These are phyloP conservation scores for Psilocybe cubensis DNA, from an alignment of 768 basidiomycete genomes.

Conservation along the genomic window DNA sequence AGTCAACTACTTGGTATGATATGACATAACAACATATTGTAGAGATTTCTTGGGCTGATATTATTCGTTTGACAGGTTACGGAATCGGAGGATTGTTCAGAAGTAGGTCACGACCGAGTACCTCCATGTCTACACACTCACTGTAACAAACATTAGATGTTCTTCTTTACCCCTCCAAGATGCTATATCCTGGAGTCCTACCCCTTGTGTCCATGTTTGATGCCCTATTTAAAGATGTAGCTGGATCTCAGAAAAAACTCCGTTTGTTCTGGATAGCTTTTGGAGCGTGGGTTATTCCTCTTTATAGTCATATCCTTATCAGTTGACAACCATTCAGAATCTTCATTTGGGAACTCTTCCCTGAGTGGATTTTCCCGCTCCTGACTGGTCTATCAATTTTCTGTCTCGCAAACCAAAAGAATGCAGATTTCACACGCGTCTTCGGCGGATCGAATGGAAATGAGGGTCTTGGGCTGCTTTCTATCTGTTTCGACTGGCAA, in stretches of 20 bases:
- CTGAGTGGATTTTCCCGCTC: slow-evolving; percentile 63
- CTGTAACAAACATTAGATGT: slow-evolving; percentile 30
- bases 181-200: slow-evolving; percentile 51
- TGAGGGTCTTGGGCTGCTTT: slow-evolving; percentile 64
- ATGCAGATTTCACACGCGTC: slow-evolving; percentile 52
- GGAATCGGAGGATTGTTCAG: slow-evolving; percentile 59
- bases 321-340: slow-evolving; percentile 32
- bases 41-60: not conserved
- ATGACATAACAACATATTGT: not conserved
- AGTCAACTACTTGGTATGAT: slow-evolving; percentile 37
- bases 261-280: slow-evolving; percentile 54
- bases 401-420: slow-evolving; percentile 56
- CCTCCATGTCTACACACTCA: not conserved
- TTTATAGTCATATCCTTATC: not conserved
- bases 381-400: slow-evolving; percentile 59
- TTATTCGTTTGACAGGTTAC: slow-evolving; percentile 40
- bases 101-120: slow-evolving; percentile 31
- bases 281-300: slow-evolving; percentile 33
- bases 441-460: slow-evolving; percentile 71
- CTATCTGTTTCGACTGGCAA: slow-evolving; percentile 66
- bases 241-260: slow-evolving; percentile 41
- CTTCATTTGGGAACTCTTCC: slow-evolving; percentile 53
- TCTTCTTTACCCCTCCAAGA: slow-evolving; percentile 56
- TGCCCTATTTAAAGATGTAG: slow-evolving; percentile 46
- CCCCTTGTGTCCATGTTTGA: slow-evolving; percentile 55